A percentile compares a stretch with the other conserved stretches of the same genome.
Conservation (phyloP, 2,329 filamentous ascomycete species). For the Aspergillus sp. region DNA sequence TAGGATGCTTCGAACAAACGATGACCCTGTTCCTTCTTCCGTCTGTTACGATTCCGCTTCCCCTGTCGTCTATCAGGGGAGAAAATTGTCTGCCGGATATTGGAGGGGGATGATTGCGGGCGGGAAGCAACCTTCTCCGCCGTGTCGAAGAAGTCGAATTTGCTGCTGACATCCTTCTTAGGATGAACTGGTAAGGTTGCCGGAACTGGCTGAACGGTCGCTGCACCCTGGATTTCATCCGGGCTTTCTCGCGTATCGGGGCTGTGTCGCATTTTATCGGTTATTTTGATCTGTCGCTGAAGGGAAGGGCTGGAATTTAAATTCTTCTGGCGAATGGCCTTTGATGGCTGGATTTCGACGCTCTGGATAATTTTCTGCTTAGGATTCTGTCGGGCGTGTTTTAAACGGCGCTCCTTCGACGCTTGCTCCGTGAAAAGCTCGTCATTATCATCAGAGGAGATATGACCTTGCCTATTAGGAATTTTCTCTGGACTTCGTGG, state of each 20-base stretch:
- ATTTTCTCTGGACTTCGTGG: background rate
- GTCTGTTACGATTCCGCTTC: slow-evolving; percentile 4
- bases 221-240: slow-evolving; percentile 34
- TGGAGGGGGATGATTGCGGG: slow-evolving; percentile 21
- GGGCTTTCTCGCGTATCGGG: slow-evolving; percentile 18
- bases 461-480: slow-evolving; percentile 3
- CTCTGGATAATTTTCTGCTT: slow-evolving; percentile 6
- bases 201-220: slow-evolving; percentile 19
- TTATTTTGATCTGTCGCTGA: slow-evolving; percentile 1
- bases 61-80: slow-evolving; percentile 7
- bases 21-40: slow-evolving; percentile 1
- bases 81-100: slow-evolving; percentile 27
- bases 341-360: slow-evolving; percentile 9
- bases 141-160: background rate
- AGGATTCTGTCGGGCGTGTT: background rate
- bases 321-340: background rate
- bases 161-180: slow-evolving; percentile 4
- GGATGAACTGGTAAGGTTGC: slow-evolving; percentile 3
- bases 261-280: slow-evolving; percentile 2
- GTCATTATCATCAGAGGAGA: slow-evolving; percentile 8
- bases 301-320: background rate
- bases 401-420: slow-evolving; percentile 14
- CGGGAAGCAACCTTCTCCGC: background rate
- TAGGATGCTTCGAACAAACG: slow-evolving; percentile 11
- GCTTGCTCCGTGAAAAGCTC: slow-evolving; percentile 19